phyloP scores from a whole-genome alignment of 495 filamentous ascomycete species.

The Astrocystis sublimbata region DNA sequence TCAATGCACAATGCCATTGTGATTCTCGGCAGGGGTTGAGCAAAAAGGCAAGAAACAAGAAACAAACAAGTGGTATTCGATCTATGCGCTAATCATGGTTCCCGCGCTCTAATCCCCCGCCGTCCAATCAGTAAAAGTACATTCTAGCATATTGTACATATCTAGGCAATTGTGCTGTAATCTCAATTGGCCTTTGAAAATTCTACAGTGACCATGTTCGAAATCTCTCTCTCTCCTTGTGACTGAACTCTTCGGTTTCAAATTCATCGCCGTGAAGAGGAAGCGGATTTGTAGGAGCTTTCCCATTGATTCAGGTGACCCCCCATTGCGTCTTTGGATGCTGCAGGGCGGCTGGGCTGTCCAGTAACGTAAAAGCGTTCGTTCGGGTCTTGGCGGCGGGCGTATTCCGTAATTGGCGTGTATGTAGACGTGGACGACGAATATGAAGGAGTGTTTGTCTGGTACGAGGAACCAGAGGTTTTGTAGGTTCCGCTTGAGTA shows the following conservation, averaged over 20 bases:
- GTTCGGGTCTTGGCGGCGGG: not conserved
- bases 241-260: conserved; percentile 3
- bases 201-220: too few species aligned
- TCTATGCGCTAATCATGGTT: not conserved
- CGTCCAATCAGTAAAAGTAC: not conserved
- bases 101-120: conserved; percentile 2
- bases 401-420: not conserved
- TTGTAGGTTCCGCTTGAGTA: not conserved
- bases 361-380: conserved; percentile 6
- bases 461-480: conserved; percentile 1
- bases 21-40: not conserved
- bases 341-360: not conserved
- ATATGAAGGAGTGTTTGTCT: not conserved
- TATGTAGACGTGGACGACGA: too few species aligned
- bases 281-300: not conserved
- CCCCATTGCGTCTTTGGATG: not conserved
- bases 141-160: conserved; percentile 3
- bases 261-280: conserved; percentile 1
- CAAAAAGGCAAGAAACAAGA: not conserved
- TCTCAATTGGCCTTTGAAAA: not conserved
- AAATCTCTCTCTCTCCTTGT: too few species aligned
- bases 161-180: not conserved
- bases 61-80: conserved; percentile 6
- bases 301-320: conserved; percentile 6
- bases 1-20: not conserved